These are phyloP conservation scores for Ambrosia hybrid DNA, from an alignment of 140 eudicot genomes.

Conservation along the genomic window DNA sequence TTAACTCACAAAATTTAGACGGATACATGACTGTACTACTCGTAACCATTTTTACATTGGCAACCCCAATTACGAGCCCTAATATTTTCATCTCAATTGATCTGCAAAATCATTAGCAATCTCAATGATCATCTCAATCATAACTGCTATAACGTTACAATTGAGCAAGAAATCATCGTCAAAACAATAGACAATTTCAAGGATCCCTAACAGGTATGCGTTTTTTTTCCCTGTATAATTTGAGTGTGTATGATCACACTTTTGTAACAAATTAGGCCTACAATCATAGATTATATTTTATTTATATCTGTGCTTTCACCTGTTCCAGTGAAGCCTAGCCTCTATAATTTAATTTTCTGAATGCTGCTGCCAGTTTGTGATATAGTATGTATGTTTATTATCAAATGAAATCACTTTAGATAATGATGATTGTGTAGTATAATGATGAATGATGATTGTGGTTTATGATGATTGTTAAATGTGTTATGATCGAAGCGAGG, in stretches of 20 bases:
- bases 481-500: not conserved
- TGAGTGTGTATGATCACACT: not conserved
- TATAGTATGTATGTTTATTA: not conserved
- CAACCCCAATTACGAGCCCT: conserved; percentile 13
- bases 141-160: not conserved
- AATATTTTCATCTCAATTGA: not conserved
- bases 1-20: too few relatives aligned
- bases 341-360: too few relatives aligned
- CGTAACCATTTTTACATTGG: too few relatives aligned
- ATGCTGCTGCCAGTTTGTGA: too few relatives aligned
- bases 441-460: not conserved
- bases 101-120: conserved; percentile 1
- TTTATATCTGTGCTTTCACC: not conserved
- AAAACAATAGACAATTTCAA: not conserved
- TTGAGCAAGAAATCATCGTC: not conserved
- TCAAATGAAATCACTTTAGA: not conserved
- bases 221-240: not conserved
- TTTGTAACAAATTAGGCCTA: not conserved
- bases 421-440: not conserved
- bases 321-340: not conserved
- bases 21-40: too few relatives aligned
- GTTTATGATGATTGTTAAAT: not conserved
- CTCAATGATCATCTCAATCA: conserved; percentile 3
- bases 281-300: not conserved
- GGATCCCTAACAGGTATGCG: not conserved